Evolutionary conservation across 1,284 basidiomycete genomes (phyloP), one percentile per base, ranked within the genome.

Genomic region (Cryptococcus sp.): DNA sequence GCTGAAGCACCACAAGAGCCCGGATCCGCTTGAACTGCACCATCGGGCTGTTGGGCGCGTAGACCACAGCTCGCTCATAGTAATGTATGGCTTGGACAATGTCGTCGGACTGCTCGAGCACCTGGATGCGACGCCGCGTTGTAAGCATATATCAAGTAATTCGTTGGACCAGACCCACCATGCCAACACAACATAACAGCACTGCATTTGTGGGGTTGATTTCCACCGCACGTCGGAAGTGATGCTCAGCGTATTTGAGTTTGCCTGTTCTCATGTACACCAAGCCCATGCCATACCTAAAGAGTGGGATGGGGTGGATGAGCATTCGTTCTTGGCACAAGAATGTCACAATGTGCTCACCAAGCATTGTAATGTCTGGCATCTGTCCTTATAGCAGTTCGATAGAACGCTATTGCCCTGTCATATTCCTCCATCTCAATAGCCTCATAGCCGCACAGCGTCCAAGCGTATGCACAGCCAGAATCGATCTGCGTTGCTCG

Each of bases 331-430:
- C 30, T 4, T 13, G 30, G 30, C 30, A 35, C 10, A 10, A 10
- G 13, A 35, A 35, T 35, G 30, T 35, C 30, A 35, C 10, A 39
- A 22, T 7, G 30, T 11, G 73, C 81, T 75, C 77, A 93, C 93
- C 93, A 97, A 55, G 94, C 93, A 80, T 93, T 94, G 79, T 96
- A 97, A 78, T 94, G 91, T 76, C 90, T 86, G 70, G 85, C 81
- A 82, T 96, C 91, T 55, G 87, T 86, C 76, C 90, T 85, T 75
- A 97, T 83, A 43, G 93, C 93, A 54, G 85, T 87, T 73, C 94
- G 86, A 78, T 93, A 97, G 81, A 91, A 93, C 57, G 84, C 85
- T 67, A 93, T 86, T 30, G 93, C 92, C 76, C 89, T 87, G 69
- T 93, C 89, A 65, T 90, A 83, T 81, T 97, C 92, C 70, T 96